Base-by-base conservation (phyloP, 2,329 filamentous ascomycete species). In the Phialophora macrospora region DNA sequence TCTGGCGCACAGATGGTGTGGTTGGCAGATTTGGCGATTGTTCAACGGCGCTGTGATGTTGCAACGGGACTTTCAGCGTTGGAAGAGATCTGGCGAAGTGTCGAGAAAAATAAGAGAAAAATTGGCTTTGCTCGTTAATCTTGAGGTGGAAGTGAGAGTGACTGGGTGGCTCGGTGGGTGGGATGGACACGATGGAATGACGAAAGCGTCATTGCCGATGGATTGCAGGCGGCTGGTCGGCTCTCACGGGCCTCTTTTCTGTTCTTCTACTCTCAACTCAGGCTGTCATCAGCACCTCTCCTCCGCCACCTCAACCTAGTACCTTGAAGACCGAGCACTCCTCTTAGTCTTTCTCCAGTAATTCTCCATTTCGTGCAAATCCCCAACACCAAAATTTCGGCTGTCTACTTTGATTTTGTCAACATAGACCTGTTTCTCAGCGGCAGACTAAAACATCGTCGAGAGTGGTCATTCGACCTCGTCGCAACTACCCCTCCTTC, bases 1-100 rank as follows among this genome's bases (percentile, higher is more conserved):
- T 63, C 67, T 84, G 38, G 24, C 5, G 24, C 7, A 46, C 28
- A 4, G 52, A 4, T 34, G 24, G 28, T 34, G 52, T 48, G 38
- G 5, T 44, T 44, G 17, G 17, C 38, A 44, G 38, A 44, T 8
- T 44, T 44, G 38, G 38, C 12, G 32, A 8, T 7, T n/a, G 38
- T 3, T n/a, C 20, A 17, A 8, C 6, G 38, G 38, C 38, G 7
- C 17, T 8, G 38, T n/a, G 38, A 20, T 44, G 17, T n/a, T 44
- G 38, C 38, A n/a, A 44, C n/a, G 38, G 38, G 7, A 17, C 7
- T 8, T n/a, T 44, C 7, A 5, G 14, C 17, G 17, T 44, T 2
- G 17, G 7, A 44, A 44, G 38, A 20, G 38, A 44, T 41, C 38
- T 26, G 26, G 48, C 20, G 22, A 51, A 51, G 22, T 28, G 38